These are phyloP conservation scores for Galerina sulciceps DNA, from an alignment of 768 basidiomycete species.

Conservation along the genomic window DNA sequence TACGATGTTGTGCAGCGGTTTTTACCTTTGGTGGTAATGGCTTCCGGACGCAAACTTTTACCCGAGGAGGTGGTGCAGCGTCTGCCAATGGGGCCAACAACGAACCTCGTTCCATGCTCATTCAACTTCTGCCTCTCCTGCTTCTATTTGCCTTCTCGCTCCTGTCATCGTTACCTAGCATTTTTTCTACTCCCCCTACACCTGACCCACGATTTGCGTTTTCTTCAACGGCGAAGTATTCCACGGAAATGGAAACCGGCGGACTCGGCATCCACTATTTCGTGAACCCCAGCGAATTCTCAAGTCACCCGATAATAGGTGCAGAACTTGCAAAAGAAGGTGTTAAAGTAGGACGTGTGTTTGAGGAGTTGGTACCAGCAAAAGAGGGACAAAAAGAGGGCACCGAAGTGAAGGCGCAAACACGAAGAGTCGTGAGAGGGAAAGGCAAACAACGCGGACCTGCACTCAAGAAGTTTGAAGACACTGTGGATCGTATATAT, in stretches of 20 bases:
- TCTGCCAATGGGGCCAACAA: slow-evolving; percentile 27
- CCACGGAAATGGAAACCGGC: slow-evolving; percentile 72
- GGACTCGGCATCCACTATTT: slow-evolving; percentile 80
- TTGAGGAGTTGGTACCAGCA: slow-evolving; percentile 27
- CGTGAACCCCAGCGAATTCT: slow-evolving; percentile 79
- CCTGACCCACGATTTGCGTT: slow-evolving; percentile 87
- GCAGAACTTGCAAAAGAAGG: slow-evolving; percentile 65
- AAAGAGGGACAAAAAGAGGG: slow-evolving; percentile 19
- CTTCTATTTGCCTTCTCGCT: slow-evolving; percentile 86
- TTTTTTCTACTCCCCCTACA: slow-evolving; percentile 67
- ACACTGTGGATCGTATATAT: slow-evolving; percentile 74
- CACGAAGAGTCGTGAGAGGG: slow-evolving; percentile 26
- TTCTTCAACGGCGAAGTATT: slow-evolving; percentile 58
- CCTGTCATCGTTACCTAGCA: slow-evolving; percentile 75
- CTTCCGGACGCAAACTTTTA: slow-evolving; percentile 59
- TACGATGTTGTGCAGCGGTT: slow-evolving; percentile 40
- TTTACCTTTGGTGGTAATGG: slow-evolving; percentile 89
- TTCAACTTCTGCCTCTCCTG: slow-evolving; percentile 85
- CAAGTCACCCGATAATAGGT: slow-evolving; percentile 75
- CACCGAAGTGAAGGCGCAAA: slow-evolving; percentile 38
- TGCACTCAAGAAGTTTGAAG: slow-evolving; percentile 69
- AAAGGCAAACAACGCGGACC: slow-evolving; percentile 41
- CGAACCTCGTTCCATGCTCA: slow-evolving; percentile 63
- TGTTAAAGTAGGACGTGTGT: slow-evolving; percentile 38
- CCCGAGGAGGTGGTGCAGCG: slow-evolving; percentile 17